Evolutionary conservation across 148 eudicot genomes (phyloP).

Genomic region (Rhododendron mucronatum): DNA sequence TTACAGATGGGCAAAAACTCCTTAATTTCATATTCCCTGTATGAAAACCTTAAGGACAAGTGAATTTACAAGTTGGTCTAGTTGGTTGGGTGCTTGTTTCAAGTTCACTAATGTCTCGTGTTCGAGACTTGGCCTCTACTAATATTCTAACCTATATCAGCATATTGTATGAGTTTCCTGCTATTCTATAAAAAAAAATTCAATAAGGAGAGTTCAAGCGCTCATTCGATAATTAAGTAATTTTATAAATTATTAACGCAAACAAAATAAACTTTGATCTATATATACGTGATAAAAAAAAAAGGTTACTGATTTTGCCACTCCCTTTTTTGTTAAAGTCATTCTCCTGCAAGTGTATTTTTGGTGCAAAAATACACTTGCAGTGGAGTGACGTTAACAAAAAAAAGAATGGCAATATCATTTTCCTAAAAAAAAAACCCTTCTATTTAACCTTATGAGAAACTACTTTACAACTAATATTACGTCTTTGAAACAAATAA

Average conservation of each 20-base stretch:
- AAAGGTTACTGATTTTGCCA: too few species aligned
- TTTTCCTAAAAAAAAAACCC: too few species aligned
- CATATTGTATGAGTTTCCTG: background rate
- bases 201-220: background rate
- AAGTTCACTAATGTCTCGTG: background rate
- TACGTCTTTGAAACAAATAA: background rate
- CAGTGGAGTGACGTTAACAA: too few species aligned
- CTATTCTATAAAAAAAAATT: background rate
- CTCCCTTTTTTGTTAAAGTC: too few species aligned
- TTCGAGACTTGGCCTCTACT: background rate
- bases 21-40: background rate
- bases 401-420: too few species aligned
- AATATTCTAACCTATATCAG: background rate
- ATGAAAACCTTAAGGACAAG: too few species aligned
- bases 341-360: too few species aligned
- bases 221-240: background rate
- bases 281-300: too few species aligned
- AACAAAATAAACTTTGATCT: background rate
- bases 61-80: background rate
- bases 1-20: background rate
- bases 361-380: too few species aligned
- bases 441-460: background rate
- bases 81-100: background rate
- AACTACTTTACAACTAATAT: background rate
- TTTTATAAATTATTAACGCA: background rate